phyloP scores from a whole-genome alignment of 2,329 filamentous ascomycete species.

The Fusarium lyarnte region DNA sequence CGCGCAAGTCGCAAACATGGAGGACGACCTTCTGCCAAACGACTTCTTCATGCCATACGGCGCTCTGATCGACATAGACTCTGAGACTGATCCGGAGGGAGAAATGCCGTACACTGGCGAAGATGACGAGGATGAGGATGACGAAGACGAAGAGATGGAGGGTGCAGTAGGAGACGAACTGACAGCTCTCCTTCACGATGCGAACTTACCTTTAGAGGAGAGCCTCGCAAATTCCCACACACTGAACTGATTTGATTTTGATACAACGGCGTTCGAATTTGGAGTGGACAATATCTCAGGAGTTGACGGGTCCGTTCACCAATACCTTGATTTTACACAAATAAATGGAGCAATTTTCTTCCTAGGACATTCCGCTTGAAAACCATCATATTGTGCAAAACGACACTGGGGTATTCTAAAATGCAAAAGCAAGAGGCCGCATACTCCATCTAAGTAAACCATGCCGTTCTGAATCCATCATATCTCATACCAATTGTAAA shows the following conservation, averaged over 20 bases:
- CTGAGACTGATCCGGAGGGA: slow-evolving; percentile 37
- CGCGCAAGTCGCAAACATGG: slow-evolving; percentile 36
- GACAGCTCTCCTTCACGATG: slow-evolving; percentile 32
- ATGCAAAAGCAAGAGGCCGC: slow-evolving; percentile 37
- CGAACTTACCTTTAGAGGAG: slow-evolving; percentile 29
- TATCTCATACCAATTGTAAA: slow-evolving; percentile 11
- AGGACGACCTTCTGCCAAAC: slow-evolving; percentile 46
- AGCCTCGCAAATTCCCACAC: neutral
- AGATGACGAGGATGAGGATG: slow-evolving; percentile 23
- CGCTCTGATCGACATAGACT: slow-evolving; percentile 31
- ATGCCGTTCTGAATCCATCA: slow-evolving; percentile 17
- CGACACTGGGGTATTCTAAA: slow-evolving; percentile 44
- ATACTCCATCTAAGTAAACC: slow-evolving; percentile 31
- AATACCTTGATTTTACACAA: neutral
- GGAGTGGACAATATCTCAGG: neutral
- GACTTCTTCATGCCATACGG: slow-evolving; percentile 46
- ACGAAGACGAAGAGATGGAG: slow-evolving; percentile 25
- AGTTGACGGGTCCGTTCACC: neutral
- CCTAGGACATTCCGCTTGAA: neutral
- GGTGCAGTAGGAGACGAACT: slow-evolving; percentile 30
- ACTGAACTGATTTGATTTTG: neutral
- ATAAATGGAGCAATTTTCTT: neutral
- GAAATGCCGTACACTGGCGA: slow-evolving; percentile 42
- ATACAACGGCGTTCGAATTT: neutral
- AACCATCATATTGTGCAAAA: slow-evolving; percentile 24